phyloP scores from a whole-genome alignment of 2,329 filamentous ascomycete genomes.

The Annulohypoxylon truncatum region DNA sequence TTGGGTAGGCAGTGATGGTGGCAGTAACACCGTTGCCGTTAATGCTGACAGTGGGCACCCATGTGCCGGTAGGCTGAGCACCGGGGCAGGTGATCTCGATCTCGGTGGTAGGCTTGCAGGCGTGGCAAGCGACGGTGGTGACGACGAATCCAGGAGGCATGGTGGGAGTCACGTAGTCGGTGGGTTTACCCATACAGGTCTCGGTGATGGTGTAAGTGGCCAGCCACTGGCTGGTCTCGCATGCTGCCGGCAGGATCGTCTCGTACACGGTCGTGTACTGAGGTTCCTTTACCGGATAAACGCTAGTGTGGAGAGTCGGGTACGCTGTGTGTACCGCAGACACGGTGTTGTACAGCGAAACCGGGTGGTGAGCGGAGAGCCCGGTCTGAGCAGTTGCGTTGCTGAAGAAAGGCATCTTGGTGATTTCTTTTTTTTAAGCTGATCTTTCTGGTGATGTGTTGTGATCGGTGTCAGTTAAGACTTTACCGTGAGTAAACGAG shows the following conservation, averaged over 20 bases:
- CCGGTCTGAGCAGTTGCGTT: constrained; percentile 48
- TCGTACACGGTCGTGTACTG: constrained; percentile 55
- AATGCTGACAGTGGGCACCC: constrained; percentile 45
- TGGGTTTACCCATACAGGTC: constrained; percentile 50
- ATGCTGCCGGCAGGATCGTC: constrained; percentile 53
- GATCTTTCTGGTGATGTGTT: neutral
- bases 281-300: constrained; percentile 43
- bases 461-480: neutral
- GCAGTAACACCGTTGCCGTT: constrained; percentile 54
- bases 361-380: constrained; percentile 48
- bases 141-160: constrained; percentile 55
- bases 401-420: constrained; percentile 46
- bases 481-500: neutral
- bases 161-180: constrained; percentile 46
- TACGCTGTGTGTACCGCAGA: constrained; percentile 6
- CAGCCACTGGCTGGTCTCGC: constrained; percentile 53
- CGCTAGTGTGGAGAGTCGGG: constrained; percentile 7
- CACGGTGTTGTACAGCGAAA: constrained; percentile 42
- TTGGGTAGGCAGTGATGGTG: constrained; percentile 39
- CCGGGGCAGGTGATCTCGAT: constrained; percentile 54
- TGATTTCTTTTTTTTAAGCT: constrained; percentile 10
- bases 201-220: constrained; percentile 57
- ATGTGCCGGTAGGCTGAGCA: constrained; percentile 47
- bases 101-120: constrained; percentile 50
- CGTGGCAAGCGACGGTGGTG: constrained; percentile 52